Conservation (phyloP, 1,284 basidiomycete genomes). For the Cryptococcus sp. region DNA sequence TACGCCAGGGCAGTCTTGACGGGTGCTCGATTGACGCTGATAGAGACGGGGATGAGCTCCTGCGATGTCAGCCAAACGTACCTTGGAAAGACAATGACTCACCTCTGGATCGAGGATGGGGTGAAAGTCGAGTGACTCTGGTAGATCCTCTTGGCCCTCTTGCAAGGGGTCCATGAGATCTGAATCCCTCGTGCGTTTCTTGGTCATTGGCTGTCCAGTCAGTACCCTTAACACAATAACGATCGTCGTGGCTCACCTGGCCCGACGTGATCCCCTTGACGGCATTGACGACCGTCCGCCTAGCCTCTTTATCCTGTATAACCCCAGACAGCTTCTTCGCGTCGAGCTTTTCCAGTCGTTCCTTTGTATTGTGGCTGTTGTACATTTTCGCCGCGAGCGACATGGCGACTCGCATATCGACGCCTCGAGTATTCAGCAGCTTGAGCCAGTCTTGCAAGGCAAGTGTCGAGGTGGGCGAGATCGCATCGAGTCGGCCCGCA, state of each 20-base stretch:
- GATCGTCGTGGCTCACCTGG: constrained; percentile 27
- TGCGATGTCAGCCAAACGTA: constrained; percentile 32
- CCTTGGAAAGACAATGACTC: constrained; percentile 1
- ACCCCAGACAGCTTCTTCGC: constrained; percentile 56
- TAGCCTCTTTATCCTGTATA: constrained; percentile 63
- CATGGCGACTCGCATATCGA: constrained; percentile 71
- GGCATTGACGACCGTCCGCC: constrained; percentile 59
- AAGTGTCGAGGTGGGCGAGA: constrained; percentile 44
- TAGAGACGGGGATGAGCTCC: constrained; percentile 57
- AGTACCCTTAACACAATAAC: not conserved
- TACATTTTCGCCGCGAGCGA: constrained; percentile 72
- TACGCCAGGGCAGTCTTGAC: constrained; percentile 91
- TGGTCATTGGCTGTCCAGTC: constrained; percentile 14
- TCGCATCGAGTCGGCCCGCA: not conserved
- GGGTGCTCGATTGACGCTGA: constrained; percentile 82
- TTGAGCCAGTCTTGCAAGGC: constrained; percentile 69
- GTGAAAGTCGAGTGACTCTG: constrained; percentile 30
- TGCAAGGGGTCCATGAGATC: constrained; percentile 28
- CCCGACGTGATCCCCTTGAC: constrained; percentile 50
- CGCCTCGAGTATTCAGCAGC: constrained; percentile 57
- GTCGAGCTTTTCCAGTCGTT: constrained; percentile 56
- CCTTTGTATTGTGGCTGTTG: constrained; percentile 63
- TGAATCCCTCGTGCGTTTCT: constrained; percentile 28
- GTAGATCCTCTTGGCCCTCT: constrained; percentile 15
- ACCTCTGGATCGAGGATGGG: constrained; percentile 35